Percentiles rank a stretch among this genome's conserved stretches.
These are phyloP conservation scores for Paramecium sexaurelia DNA, from an alignment of 73 alveolate genomes.

Conservation along the genomic window DNA sequence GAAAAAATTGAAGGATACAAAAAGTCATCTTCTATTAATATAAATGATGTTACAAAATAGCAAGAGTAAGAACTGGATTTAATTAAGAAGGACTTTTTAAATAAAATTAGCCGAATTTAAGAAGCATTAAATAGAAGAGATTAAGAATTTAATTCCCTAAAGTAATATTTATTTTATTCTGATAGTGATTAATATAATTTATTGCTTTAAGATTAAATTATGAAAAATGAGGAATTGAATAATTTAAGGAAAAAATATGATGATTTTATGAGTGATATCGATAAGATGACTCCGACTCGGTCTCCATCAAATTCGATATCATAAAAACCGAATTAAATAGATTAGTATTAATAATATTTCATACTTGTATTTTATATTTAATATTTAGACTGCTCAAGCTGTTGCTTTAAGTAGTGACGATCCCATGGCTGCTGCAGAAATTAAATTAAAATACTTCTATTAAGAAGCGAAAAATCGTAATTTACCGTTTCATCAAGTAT, in stretches of 20 bases:
- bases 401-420: conserved; percentile 9
- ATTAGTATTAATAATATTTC: not conserved
- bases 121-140: not conserved
- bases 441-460: conserved; percentile 2
- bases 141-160: not conserved
- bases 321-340: not conserved
- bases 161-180: not conserved
- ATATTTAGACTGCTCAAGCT: conserved; percentile 16
- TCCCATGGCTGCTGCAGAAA: not conserved
- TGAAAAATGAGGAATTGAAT: not conserved
- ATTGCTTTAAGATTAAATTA: not conserved
- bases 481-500: not conserved
- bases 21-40: not conserved
- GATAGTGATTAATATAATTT: not conserved
- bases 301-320: conserved; percentile 16
- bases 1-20: not conserved
- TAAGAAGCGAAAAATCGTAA: not conserved
- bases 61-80: not conserved
- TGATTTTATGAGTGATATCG: not conserved
- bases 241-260: not conserved
- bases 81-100: not conserved
- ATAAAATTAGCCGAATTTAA: not conserved
- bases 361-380: not conserved
- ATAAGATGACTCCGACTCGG: not conserved
- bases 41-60: not conserved